Evolutionary conservation across 306 rosid species (phyloP), one percentile per base, ranked within the genome.

Genomic region (Castanopsis chinensis): DNA sequence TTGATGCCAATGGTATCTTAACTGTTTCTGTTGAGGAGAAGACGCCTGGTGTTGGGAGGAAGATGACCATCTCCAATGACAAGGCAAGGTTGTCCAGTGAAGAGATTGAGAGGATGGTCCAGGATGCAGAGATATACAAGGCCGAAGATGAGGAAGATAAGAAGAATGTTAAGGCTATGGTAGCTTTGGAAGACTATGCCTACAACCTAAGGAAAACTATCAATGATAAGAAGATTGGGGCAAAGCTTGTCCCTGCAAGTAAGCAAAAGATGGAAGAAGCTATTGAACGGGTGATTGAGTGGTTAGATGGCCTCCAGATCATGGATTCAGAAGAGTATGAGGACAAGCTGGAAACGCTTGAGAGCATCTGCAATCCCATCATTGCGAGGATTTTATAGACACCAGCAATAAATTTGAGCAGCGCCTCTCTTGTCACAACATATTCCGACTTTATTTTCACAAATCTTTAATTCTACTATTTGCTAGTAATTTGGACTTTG

Each of bases 281-380:
- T 20, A 68, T 80, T 41, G 74, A 73, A 4, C 57, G 52, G 33
- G 79, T 72, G 15, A 80, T 73, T 27, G 65, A 74, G 49, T 80
- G 83, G 83, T 72, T 80, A 14, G 79, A 74, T 17, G 43, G 28
- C 14, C 57, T 64, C 69, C 79, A 63, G 76, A 67, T 78, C 15
- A 76, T 65, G 1, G 70, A 58, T 56, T 32, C 69, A 3, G 82
- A 57, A 1, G 76, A 78, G 69, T 78, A 63, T 4, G 76, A 60
- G 41, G 69, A 72, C 61, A 72, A 59, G 63, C 11, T 57, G 28
- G 28, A 57, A 57, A 20, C 25, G 76, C 74, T 78, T 35, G 76
- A 78, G 76, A 78, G 82, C 56, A 58, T 70, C 69, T 78, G 76
- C 68, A 68, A 69, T 69, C 76, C 82, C 64, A 70, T 78, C 68